Conservation (phyloP, 2,329 filamentous ascomycete genomes). For the Microdochium nivale region DNA sequence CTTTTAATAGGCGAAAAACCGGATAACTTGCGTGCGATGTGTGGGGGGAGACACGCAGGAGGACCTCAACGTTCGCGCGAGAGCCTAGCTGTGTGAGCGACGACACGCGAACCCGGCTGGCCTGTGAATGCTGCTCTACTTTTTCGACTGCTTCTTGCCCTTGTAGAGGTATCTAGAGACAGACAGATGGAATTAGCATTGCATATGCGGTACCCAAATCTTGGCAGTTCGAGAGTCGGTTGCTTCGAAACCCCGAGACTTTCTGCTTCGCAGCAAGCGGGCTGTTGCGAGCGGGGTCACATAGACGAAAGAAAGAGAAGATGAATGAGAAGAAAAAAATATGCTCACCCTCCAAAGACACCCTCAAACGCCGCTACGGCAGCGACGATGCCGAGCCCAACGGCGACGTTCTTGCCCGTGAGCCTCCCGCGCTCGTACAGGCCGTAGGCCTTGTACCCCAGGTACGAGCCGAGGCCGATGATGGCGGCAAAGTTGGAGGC, state of each 20-base stretch:
- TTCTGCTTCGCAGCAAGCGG: background rate
- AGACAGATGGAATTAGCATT: background rate
- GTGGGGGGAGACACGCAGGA: no score
- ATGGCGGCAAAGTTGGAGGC: constrained; percentile 40
- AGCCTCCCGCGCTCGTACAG: constrained; percentile 44
- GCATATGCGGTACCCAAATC: no score
- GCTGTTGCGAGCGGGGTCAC: background rate
- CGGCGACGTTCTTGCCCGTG: constrained; percentile 38
- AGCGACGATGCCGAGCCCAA: constrained; percentile 42
- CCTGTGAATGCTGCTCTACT: background rate
- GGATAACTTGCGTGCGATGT: no score
- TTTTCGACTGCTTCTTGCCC: constrained; percentile 16
- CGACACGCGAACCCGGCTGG: no score
- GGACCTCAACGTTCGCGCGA: no score
- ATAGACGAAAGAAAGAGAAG: background rate
- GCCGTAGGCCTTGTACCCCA: constrained; percentile 47
- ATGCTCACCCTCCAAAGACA: constrained; percentile 36
- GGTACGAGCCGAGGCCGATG: constrained; percentile 41
- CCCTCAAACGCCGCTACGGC: constrained; percentile 41
- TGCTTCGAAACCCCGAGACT: no score
- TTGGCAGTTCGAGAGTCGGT: no score
- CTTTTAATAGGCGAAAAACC: no score
- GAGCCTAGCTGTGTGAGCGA: no score
- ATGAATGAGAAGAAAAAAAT: no score
- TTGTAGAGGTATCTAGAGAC: constrained; percentile 20